Evolutionary conservation across 164 flowering plant genomes (phyloP), one percentile per base, ranked within the genome.

Genomic region (Cinnamomum chago): DNA sequence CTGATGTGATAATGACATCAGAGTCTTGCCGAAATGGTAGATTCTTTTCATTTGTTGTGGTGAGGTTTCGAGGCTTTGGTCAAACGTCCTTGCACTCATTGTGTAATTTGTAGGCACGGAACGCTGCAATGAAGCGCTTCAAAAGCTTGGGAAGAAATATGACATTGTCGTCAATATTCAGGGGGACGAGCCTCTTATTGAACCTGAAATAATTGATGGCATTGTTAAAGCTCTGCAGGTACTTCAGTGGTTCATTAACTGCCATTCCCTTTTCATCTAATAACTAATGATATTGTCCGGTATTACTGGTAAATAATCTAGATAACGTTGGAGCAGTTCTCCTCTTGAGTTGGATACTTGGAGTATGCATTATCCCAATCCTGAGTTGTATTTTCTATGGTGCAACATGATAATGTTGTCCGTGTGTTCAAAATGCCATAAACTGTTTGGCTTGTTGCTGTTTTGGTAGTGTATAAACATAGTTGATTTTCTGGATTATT

Each of bases 111-210:
- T 79, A 93, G 97, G 99, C 55, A 86, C 97, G 25, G 99, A 95
- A 77, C 88, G 99, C 15, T 95, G 99, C 83, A 91, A 82, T 84
- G 98, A 95, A 85, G 97, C 97, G 66, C 92, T 91, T 25, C 79
- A 86, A 74, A 95, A 92, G 84, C 93, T 95, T 71, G 84, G 76
- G 58, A 88, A 89, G 82, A 88, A 90, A 73, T 95, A 90, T 83
- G 98, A 96, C 74, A 79, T 96, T 81, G 98, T 94, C 73, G 99
- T 96, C 65, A 96, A 96, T 79, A 96, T 96, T 79, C 99, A 94
- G 76, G 99, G 98, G 30, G 98, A 94, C 79, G 98, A 96, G 80
- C 99, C 99, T 79, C 95, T 96, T 65, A 86, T 92, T 80, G 98
- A 96, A 82, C 99, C 99, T 52, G 97, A 96, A 84, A 90, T 96